These are phyloP conservation scores for Gloeopeniophorella convolvens DNA, from an alignment of 768 basidiomycete species.

Conservation along the genomic window DNA sequence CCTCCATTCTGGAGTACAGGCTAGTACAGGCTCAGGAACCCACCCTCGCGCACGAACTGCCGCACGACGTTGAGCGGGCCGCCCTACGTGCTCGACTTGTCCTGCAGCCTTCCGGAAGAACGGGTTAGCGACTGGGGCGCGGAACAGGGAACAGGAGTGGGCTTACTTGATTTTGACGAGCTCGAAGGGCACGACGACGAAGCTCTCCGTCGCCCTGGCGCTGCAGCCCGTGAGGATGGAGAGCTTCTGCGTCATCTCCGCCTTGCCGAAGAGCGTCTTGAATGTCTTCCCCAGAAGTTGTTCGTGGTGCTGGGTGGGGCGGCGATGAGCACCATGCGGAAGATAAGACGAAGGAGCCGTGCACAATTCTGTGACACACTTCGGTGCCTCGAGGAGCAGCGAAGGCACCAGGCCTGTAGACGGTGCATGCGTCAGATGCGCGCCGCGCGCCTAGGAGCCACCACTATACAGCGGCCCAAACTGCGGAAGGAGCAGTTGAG, in stretches of 20 bases:
- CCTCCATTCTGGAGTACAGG: conserved; percentile 21
- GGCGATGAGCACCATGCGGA: no score
- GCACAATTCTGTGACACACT: no score
- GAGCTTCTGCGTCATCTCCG: conserved; percentile 84
- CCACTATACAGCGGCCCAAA: conserved; percentile 84
- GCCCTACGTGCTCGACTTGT: conserved; percentile 83
- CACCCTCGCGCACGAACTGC: conserved; percentile 70
- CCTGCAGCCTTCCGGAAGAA: conserved; percentile 59
- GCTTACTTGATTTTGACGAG: conserved; percentile 80
- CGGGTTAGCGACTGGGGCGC: not conserved
- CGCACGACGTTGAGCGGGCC: conserved; percentile 90
- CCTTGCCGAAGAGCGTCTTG: conserved; percentile 47
- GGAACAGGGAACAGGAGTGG: not conserved
- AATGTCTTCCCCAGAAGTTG: conserved; percentile 93
- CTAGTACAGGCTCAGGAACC: conserved; percentile 86
- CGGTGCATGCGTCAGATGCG: no score
- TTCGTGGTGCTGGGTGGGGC: no score
- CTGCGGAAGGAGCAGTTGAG: conserved; percentile 33
- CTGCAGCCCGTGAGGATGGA: conserved; percentile 87
- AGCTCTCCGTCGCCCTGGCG: conserved; percentile 93
- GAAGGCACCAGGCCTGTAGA: no score
- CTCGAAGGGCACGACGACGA: conserved; percentile 96
- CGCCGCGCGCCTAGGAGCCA: no score
- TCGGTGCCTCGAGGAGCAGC: conserved; percentile 87
- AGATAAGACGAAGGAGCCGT: no score